Conservation (phyloP, 1,284 basidiomycete genomes). For the Tilletia indica region DNA sequence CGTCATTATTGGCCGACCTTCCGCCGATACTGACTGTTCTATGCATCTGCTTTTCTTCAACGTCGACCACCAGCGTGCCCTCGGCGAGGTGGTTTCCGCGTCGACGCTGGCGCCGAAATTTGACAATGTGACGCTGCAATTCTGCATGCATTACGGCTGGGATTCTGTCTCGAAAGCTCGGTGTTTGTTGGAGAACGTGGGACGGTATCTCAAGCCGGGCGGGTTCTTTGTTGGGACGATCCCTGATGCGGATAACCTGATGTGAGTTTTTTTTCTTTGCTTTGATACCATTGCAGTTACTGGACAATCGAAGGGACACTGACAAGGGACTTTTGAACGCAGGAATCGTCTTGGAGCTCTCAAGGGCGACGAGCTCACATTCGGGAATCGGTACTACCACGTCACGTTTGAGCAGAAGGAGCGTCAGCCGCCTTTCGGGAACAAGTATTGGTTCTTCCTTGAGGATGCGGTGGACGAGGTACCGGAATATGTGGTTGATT, state of each 20-base stretch:
- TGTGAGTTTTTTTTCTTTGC: slow-evolving; percentile 60
- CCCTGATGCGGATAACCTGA: slow-evolving; percentile 70
- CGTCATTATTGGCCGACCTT: too few species aligned
- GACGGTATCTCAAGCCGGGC: slow-evolving; percentile 73
- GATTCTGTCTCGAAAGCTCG: slow-evolving; percentile 80
- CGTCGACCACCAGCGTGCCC: slow-evolving; percentile 59
- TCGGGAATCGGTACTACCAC: slow-evolving; percentile 85
- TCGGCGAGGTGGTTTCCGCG: slow-evolving; percentile 70
- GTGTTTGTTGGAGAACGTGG: slow-evolving; percentile 90
- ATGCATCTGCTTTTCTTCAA: background rate
- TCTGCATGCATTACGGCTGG: slow-evolving; percentile 99
- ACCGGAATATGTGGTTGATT: slow-evolving; percentile 91
- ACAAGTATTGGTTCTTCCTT: slow-evolving; percentile 90
- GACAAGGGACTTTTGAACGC: background rate
- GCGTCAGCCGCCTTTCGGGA: slow-evolving; percentile 67
- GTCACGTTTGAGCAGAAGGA: slow-evolving; percentile 71
- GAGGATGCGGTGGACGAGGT: slow-evolving; percentile 87
- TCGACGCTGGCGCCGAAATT: slow-evolving; percentile 67
- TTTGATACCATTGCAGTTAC: too few species aligned
- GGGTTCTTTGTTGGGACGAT: slow-evolving; percentile 93
- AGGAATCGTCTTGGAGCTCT: slow-evolving; percentile 12
- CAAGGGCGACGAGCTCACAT: slow-evolving; percentile 60
- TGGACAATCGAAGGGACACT: too few species aligned
- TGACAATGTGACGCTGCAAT: slow-evolving; percentile 95
- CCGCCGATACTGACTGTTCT: background rate